phyloP scores from a whole-genome alignment of 2,329 filamentous ascomycete genomes.

The Paecilomyces fulvus region DNA sequence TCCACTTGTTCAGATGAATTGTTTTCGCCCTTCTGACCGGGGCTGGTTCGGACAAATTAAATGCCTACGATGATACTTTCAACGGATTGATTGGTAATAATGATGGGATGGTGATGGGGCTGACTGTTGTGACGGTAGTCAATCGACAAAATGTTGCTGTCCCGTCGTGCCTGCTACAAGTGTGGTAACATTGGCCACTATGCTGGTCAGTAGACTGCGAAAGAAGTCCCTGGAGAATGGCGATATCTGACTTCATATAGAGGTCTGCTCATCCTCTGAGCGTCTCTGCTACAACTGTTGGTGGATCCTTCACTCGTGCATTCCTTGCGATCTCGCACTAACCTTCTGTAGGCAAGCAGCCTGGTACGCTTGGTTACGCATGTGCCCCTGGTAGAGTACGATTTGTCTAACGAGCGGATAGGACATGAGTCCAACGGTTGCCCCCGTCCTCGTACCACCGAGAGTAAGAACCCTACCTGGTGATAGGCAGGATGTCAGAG shows the following conservation, averaged over 20 bases:
- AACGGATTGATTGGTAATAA: not conserved
- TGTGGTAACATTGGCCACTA: conserved; percentile 70
- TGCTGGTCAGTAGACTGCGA: conserved; percentile 40
- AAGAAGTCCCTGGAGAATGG: conserved; percentile 39
- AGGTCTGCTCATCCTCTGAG: conserved; percentile 96
- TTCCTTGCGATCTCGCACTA: conserved; percentile 11
- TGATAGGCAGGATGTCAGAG: conserved; percentile 1
- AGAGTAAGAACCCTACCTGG: conserved; percentile 49
- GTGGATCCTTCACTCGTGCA: conserved; percentile 24
- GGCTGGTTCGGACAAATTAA: not conserved
- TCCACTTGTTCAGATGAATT: not conserved
- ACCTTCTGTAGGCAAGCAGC: conserved; percentile 34
- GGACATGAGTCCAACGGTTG: conserved; percentile 97
- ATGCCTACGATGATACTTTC: not conserved
- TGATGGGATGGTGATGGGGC: not conserved
- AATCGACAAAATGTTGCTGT: conserved; percentile 60
- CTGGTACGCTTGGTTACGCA: conserved; percentile 26
- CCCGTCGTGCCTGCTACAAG: conserved; percentile 73
- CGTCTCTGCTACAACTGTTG: conserved; percentile 99
- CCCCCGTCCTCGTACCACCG: conserved; percentile 90
- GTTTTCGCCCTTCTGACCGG: not conserved
- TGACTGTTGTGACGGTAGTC: not conserved
- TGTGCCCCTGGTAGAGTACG: not conserved
- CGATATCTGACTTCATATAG: conserved; percentile 47
- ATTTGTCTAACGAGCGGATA: conserved; percentile 22